A percentile compares a stretch with the other conserved stretches of the same genome.
phyloP scores from a whole-genome alignment of 768 basidiomycete genomes.

The Candolleomyces eurysporus region DNA sequence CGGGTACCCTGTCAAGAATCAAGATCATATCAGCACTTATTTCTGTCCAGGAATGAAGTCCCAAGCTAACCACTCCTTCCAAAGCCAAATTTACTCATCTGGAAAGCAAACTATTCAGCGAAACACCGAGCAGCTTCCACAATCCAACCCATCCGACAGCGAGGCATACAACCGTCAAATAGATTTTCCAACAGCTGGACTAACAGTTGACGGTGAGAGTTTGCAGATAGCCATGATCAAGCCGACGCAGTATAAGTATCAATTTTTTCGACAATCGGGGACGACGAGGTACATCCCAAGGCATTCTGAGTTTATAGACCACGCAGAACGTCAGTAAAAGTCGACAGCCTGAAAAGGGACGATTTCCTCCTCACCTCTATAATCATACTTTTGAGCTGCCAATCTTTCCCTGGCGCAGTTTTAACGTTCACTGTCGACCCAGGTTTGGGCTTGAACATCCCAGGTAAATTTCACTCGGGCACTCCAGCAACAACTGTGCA shows the following conservation, averaged over 20 bases:
- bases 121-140: conserved; percentile 79
- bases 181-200: conserved; percentile 96
- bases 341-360: neutral
- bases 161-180: conserved; percentile 81
- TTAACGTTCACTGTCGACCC: conserved; percentile 52
- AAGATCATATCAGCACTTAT: conserved; percentile 1
- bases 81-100: conserved; percentile 99
- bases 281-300: conserved; percentile 71
- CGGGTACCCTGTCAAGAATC: conserved; percentile 65
- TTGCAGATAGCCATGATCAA: conserved; percentile 94
- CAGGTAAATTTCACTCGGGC: conserved; percentile 80
- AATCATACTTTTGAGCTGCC: conserved; percentile 86
- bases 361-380: conserved; percentile 78
- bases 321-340: neutral
- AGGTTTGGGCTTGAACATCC: conserved; percentile 82
- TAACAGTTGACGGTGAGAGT: conserved; percentile 86
- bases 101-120: conserved; percentile 92
- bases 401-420: conserved; percentile 62
- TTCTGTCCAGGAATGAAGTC: neutral
- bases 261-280: conserved; percentile 76
- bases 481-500: conserved; percentile 81
- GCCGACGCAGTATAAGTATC: conserved; percentile 82
- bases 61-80: conserved; percentile 90
- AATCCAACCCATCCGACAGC: conserved; percentile 82
- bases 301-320: conserved; percentile 57